Conservation (phyloP, 2,329 filamentous ascomycete species). For the Emericellopsis cladophorae region DNA sequence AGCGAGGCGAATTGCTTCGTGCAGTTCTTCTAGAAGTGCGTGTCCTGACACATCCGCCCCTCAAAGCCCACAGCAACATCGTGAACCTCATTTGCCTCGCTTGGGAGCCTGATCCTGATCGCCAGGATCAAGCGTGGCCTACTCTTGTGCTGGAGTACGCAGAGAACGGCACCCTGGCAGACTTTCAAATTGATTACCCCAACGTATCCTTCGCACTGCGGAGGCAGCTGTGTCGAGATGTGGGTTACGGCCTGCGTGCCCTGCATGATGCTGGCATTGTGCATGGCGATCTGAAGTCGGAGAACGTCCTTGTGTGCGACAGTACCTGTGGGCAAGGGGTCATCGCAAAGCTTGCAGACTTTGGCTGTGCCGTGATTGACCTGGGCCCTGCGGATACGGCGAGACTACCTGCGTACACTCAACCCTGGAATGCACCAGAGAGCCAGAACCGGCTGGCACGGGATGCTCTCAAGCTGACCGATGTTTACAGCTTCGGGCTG, state of each 20-base stretch:
- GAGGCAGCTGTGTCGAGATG: neutral
- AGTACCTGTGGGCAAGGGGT: neutral
- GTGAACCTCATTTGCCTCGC: neutral
- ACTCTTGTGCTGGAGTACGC: neutral
- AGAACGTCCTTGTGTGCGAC: neutral
- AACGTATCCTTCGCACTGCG: neutral
- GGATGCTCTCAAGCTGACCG: neutral
- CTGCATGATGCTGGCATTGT: neutral
- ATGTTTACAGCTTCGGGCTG: neutral
- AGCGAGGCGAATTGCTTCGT: neutral
- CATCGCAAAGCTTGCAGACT: neutral
- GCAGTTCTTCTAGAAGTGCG: neutral
- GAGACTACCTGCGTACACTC: neutral
- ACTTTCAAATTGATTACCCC: neutral
- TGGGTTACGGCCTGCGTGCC: neutral
- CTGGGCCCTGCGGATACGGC: neutral
- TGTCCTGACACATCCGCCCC: neutral
- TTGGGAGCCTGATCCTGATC: neutral
- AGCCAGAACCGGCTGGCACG: neutral
- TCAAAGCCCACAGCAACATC: neutral
- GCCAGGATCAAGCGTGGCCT: neutral
- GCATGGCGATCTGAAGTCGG: neutral
- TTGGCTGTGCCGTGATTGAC: neutral
- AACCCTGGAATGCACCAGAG: neutral
- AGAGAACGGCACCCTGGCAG: neutral